These are phyloP conservation scores for Cardiosporidium cionae DNA, from an alignment of 169 alveolate species.

Conservation along the genomic window DNA sequence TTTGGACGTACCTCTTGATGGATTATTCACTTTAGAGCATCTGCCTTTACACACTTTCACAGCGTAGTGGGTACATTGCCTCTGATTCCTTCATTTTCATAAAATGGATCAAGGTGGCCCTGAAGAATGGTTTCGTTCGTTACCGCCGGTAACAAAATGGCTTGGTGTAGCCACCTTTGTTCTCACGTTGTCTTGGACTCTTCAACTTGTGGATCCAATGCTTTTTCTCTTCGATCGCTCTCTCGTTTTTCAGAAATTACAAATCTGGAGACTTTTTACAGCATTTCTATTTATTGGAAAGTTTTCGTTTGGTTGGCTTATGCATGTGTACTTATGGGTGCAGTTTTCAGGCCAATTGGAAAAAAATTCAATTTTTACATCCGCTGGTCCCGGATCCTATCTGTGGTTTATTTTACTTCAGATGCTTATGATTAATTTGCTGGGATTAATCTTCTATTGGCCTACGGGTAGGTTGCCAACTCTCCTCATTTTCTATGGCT, in stretches of 20 bases:
- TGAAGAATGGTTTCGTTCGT: not conserved
- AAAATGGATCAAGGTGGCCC: not conserved
- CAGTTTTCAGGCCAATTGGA: slow-evolving; percentile 13
- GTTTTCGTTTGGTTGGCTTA: slow-evolving; percentile 17
- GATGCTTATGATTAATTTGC: not conserved
- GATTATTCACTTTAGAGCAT: too few species aligned
- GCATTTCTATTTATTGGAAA: slow-evolving; percentile 1
- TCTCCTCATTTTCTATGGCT: not conserved
- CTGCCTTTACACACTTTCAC: too few species aligned
- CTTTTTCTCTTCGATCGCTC: slow-evolving; percentile 9
- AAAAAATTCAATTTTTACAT: slow-evolving; percentile 8
- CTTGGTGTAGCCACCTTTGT: not conserved
- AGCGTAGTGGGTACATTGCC: too few species aligned
- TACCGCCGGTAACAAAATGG: not conserved
- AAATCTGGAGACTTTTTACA: slow-evolving; percentile 23
- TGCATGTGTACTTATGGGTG: slow-evolving; percentile 24
- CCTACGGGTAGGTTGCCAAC: slow-evolving; percentile 13
- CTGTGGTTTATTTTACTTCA: slow-evolving; percentile 11
- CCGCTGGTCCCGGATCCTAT: slow-evolving; percentile 12
- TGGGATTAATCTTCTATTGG: slow-evolving; percentile 21
- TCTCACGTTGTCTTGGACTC: not conserved
- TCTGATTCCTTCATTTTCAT: not conserved
- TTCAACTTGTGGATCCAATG: slow-evolving; percentile 3
- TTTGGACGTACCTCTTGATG: too few species aligned
- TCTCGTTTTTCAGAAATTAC: slow-evolving; percentile 2